Percentiles rank a stretch among this genome's conserved stretches.
These are phyloP conservation scores for Amaranthus tricolor DNA, from an alignment of 179 eudicot species.

Conservation along the genomic window DNA sequence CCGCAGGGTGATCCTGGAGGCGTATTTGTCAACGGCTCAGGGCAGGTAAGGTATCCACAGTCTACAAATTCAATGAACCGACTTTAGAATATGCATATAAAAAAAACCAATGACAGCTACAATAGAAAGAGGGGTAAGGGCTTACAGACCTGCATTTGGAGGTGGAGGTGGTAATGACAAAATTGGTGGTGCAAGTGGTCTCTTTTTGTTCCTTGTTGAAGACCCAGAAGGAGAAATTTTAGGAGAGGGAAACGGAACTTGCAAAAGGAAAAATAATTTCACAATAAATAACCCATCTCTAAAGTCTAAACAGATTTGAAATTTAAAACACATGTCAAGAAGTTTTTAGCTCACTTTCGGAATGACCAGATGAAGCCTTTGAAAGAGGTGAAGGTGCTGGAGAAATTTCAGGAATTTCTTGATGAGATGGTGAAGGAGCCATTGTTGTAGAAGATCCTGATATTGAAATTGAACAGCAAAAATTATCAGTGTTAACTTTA, in stretches of 20 bases:
- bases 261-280: conserved; percentile 37
- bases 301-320: background rate
- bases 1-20: conserved; percentile 82
- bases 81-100: conserved; percentile 15
- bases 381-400: conserved; percentile 45
- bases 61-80: conserved; percentile 40
- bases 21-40: conserved; percentile 70
- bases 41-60: conserved; percentile 66
- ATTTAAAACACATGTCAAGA: conserved; percentile 8
- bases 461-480: conserved; percentile 9
- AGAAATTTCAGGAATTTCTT: conserved; percentile 30
- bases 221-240: conserved; percentile 58
- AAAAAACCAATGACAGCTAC: background rate
- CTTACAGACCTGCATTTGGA: conserved; percentile 68
- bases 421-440: conserved; percentile 38
- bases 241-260: conserved; percentile 64
- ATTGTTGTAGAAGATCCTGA: conserved; percentile 37
- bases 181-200: conserved; percentile 46
- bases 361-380: conserved; percentile 38
- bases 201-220: conserved; percentile 52
- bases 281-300: conserved; percentile 31
- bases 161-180: conserved; percentile 89
- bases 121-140: conserved; percentile 5
- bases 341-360: conserved; percentile 43
- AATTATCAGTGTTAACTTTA: background rate